phyloP scores from a whole-genome alignment of 345 rosid genomes.

The Microcos paniculata region DNA sequence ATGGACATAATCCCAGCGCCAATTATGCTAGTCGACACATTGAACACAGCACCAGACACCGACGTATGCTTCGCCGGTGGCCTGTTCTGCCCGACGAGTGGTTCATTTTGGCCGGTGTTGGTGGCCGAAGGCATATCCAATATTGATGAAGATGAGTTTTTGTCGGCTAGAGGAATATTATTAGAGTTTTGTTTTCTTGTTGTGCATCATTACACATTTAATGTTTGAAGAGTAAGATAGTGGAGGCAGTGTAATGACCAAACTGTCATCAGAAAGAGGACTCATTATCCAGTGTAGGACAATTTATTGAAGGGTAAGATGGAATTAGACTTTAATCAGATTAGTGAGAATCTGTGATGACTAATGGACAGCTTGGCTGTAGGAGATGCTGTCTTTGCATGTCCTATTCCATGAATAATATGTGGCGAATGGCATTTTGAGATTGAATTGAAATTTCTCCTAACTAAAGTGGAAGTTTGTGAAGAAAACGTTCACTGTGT shows the following conservation, averaged over 20 bases:
- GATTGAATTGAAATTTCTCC: neutral
- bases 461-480: neutral
- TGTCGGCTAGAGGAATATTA: neutral
- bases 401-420: neutral
- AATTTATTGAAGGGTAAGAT: neutral
- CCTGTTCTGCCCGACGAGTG: conserved; percentile 51
- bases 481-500: neutral
- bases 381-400: neutral
- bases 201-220: neutral
- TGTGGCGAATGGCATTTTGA: neutral
- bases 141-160: neutral
- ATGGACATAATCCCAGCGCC: conserved; percentile 96
- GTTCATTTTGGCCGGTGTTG: conserved; percentile 27
- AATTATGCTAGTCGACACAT: conserved; percentile 75
- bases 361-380: neutral
- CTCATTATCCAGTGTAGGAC: neutral
- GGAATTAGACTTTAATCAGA: neutral
- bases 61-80: conserved; percentile 39
- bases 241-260: neutral
- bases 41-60: conserved; percentile 76
- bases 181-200: neutral
- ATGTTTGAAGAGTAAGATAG: neutral
- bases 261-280: neutral
- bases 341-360: neutral
- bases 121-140: neutral